These are phyloP conservation scores for Backusella morwellensis DNA, from an alignment of 192 early-diverging fungal species.

Conservation along the genomic window DNA sequence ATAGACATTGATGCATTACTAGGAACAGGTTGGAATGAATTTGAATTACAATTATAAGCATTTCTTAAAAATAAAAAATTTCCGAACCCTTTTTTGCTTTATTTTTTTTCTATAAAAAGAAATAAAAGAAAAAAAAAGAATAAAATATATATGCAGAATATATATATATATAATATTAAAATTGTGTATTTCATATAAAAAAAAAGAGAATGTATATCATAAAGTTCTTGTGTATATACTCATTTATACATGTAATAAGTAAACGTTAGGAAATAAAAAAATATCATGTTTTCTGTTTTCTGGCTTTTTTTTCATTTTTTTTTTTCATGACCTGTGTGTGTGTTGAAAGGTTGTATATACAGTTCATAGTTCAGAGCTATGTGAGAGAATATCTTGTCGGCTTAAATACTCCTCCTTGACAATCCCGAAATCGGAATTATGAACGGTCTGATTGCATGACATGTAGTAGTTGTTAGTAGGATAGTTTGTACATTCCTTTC, in stretches of 20 bases:
- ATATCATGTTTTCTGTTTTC: constrained; percentile 5
- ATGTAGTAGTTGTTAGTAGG: background rate
- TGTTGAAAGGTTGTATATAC: background rate
- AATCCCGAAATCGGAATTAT: constrained; percentile 1
- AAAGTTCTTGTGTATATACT: background rate
- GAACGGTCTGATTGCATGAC: background rate
- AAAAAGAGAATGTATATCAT: background rate
- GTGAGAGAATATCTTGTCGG: constrained; percentile 3
- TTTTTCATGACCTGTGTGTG: background rate
- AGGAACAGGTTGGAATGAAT: constrained; percentile 22
- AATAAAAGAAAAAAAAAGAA: constrained; percentile 1
- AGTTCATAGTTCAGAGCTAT: background rate
- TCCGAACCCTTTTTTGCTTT: background rate
- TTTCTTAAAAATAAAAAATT: background rate
- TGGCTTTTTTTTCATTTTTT: background rate
- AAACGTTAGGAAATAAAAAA: background rate
- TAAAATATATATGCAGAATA: background rate
- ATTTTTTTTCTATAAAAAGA: background rate
- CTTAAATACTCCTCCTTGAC: background rate
- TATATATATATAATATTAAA: background rate
- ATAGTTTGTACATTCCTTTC: constrained; percentile 1
- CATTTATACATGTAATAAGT: background rate
- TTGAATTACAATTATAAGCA: constrained; percentile 27
- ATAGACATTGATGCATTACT: constrained; percentile 9
- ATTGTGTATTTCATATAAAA: background rate